Percentiles rank a stretch among this genome's conserved stretches.
These are phyloP conservation scores for Emericellopsis terricola DNA, from an alignment of 495 filamentous ascomycete species.

Conservation along the genomic window DNA sequence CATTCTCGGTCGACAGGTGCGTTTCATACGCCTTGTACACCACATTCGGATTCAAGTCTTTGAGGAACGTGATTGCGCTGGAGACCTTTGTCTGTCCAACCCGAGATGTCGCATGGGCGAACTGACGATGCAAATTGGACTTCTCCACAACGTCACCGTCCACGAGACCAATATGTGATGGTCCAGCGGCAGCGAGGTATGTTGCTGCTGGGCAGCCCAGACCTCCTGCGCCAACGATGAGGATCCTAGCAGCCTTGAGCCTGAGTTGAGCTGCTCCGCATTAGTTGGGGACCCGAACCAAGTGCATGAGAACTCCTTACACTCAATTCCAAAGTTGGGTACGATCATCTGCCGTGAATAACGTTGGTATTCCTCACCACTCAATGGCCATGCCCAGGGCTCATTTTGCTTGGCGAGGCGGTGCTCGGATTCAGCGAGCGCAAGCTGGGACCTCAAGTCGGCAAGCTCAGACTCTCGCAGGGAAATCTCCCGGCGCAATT, in stretches of 20 bases:
- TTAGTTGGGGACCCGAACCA: too few relatives aligned
- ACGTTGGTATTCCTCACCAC: constrained; percentile 51
- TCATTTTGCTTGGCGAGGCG: neutral
- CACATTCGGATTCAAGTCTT: constrained; percentile 46
- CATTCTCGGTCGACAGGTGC: constrained; percentile 46
- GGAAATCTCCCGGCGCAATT: constrained; percentile 1
- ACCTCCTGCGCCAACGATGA: constrained; percentile 86
- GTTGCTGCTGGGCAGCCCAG: constrained; percentile 81
- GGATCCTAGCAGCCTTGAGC: constrained; percentile 48
- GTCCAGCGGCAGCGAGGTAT: constrained; percentile 76
- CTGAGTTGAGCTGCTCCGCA: constrained; percentile 53
- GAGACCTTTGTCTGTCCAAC: constrained; percentile 72
- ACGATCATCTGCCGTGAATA: constrained; percentile 92
- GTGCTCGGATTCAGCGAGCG: neutral
- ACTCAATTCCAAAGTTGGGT: constrained; percentile 62
- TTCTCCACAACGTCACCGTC: constrained; percentile 77
- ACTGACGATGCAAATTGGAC: constrained; percentile 89
- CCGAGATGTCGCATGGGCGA: constrained; percentile 50
- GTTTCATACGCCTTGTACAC: constrained; percentile 39
- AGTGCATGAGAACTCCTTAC: too few relatives aligned
- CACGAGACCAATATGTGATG: constrained; percentile 67
- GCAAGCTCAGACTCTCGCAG: constrained; percentile 1
- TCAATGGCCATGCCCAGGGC: constrained; percentile 40
- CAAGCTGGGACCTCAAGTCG: neutral
- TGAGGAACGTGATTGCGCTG: constrained; percentile 51